Base-by-base conservation (phyloP, 257 asterid species). In the Jaltomata sinuosa region DNA sequence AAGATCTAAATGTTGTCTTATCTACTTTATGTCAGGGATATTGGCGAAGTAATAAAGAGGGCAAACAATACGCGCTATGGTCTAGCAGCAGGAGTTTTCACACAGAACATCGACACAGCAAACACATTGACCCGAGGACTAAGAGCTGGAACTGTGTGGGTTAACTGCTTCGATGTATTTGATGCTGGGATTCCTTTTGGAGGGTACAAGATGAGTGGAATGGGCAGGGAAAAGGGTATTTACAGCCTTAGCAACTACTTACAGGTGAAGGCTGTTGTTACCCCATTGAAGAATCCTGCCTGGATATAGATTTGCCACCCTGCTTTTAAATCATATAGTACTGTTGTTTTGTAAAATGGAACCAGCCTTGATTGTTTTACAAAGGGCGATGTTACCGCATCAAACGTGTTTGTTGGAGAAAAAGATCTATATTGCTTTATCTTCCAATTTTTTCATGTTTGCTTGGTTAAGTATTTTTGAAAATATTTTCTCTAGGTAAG, bases 181-280 rank as follows among this genome's bases (percentile, higher is more conserved):
- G 96, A 93, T 22, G 96, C 95, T 1, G 92, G 88, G 2, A 90
- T 94, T 21, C 97, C 98, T 0, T 93, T 93, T 61, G 98, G 98
- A 11, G 98, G 98, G 84, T 93, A 92, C 90, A 95, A 95, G 83
- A 93, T 95, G 98, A 95, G 97, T 49, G 98, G 98, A 45, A 87
- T 82, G 21, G 98, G 98, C 57, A 83, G 97, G 87, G 98, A 95
- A 68, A 91, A 92, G 85, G 97, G 98, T 11, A 82, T 89, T 32
- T 84, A 95, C 81, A 91, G 97, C 87, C 95, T 93, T 50, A 81
- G 85, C 76, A 95, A 92, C 90, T 95, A 93, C 83, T 85, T 95
- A 87, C 98, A 93, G 86, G 93, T 95, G 82, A 95, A 93, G 83
- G 91, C 98, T 61, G 97, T 95, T 53, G 93, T 94, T n/a, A 83